phyloP scores from a whole-genome alignment of 129 eudicot genomes.

The Arctium minus region DNA sequence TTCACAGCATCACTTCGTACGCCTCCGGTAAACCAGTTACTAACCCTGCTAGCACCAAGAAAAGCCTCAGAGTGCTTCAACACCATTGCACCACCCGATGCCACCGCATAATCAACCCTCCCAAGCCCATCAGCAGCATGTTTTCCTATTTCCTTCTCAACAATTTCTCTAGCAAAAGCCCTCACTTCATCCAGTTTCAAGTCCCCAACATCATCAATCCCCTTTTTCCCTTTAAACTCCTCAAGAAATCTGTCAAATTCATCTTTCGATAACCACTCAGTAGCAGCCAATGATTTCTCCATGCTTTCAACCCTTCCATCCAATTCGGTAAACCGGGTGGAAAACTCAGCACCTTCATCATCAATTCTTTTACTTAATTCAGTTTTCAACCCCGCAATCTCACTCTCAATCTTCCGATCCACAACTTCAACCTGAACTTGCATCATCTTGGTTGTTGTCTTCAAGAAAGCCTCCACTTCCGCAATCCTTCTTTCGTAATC shows the following conservation, averaged over 20 bases:
- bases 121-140: constrained; percentile 99
- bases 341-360: constrained; percentile 26
- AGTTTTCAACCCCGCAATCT: constrained; percentile 39
- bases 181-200: constrained; percentile 63
- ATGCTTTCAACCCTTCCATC: constrained; percentile 33
- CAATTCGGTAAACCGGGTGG: constrained; percentile 24
- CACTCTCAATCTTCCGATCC: constrained; percentile 60
- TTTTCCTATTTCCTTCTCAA: constrained; percentile 70
- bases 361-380: constrained; percentile 55
- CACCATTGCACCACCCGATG: constrained; percentile 60
- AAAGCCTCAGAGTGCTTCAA: constrained; percentile 70
- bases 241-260: constrained; percentile 57
- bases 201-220: constrained; percentile 17
- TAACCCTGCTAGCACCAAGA: constrained; percentile 13
- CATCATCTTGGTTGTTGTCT: constrained; percentile 59
- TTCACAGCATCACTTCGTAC: constrained; percentile 50
- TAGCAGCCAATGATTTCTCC: constrained; percentile 42
- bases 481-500: constrained; percentile 69
- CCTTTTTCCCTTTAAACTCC: constrained; percentile 44
- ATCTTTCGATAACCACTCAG: constrained; percentile 49
- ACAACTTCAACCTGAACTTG: constrained; percentile 78
- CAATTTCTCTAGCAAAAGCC: constrained; percentile 64
- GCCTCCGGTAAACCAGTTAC: constrained; percentile 26
- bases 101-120: constrained; percentile 83
- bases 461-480: constrained; percentile 59